Evolutionary conservation across 345 rosid genomes (phyloP).

Genomic region (Stellera chamaejasme): DNA sequence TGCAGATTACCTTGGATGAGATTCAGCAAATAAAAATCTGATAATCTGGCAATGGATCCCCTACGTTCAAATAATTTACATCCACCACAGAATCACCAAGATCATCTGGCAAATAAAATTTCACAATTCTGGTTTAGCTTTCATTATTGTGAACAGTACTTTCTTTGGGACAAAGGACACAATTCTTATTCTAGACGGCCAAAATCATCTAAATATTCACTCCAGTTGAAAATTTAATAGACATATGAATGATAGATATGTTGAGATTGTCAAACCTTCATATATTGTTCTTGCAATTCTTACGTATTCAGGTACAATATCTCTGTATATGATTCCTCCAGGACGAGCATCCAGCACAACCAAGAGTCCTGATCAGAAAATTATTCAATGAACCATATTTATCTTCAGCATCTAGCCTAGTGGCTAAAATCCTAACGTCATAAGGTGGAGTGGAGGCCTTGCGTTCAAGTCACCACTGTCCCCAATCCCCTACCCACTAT

Average conservation of each 20-base stretch:
- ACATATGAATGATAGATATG: neutral
- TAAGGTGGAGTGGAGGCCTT: too few relatives aligned
- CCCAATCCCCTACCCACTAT: too few relatives aligned
- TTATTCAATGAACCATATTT: neutral
- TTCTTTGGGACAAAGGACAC: too few relatives aligned
- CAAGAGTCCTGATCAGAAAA: slow-evolving; percentile 44
- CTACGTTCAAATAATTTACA: slow-evolving; percentile 69
- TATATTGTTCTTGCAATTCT: slow-evolving; percentile 64
- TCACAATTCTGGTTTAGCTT: neutral
- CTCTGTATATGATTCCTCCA: slow-evolving; percentile 71
- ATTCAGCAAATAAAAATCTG: slow-evolving; percentile 62
- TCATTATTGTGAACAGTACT: too few relatives aligned
- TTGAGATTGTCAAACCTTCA: slow-evolving; percentile 50
- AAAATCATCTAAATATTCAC: neutral
- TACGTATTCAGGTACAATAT: slow-evolving; percentile 74
- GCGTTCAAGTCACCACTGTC: too few relatives aligned
- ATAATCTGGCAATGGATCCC: slow-evolving; percentile 31
- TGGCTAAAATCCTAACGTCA: too few relatives aligned
- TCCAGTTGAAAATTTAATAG: neutral
- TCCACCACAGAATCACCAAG: slow-evolving; percentile 51
- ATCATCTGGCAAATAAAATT: slow-evolving; percentile 37
- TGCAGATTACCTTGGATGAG: slow-evolving; percentile 5
- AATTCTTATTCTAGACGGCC: neutral
- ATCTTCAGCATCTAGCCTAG: too few relatives aligned
- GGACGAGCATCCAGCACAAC: slow-evolving; percentile 87